A percentile compares a stretch with the other conserved stretches of the same genome.
Evolutionary conservation across 2,329 filamentous ascomycete genomes (phyloP).

Genomic region (Colletotrichum sp.): DNA sequence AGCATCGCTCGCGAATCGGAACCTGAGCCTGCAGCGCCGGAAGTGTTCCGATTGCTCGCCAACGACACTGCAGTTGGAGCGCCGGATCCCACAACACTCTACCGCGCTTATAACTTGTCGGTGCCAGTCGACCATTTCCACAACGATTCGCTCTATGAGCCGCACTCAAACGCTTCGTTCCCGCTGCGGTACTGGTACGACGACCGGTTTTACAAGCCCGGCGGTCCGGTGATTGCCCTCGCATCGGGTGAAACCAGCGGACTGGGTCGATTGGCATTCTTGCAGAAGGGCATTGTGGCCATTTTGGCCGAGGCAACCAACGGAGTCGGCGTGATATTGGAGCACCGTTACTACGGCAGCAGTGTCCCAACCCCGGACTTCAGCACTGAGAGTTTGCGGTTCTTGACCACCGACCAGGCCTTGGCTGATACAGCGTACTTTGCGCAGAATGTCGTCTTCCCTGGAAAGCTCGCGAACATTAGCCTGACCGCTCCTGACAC

Average conservation of each 20-base stretch:
- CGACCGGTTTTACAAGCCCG: conserved; percentile 73
- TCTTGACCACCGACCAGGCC: conserved; percentile 83
- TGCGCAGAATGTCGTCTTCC: conserved; percentile 73
- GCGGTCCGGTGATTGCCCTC: conserved; percentile 82
- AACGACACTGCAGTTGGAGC: not conserved
- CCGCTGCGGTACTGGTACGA: conserved; percentile 85
- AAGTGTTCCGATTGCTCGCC: not conserved
- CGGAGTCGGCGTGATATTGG: conserved; percentile 80
- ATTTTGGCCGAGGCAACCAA: conserved; percentile 73
- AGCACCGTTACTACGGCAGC: conserved; percentile 86
- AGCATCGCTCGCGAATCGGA: not conserved
- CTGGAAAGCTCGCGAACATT: conserved; percentile 65
- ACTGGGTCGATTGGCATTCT: conserved; percentile 65
- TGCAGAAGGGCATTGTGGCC: conserved; percentile 80
- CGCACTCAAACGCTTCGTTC: conserved; percentile 73
- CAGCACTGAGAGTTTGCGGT: conserved; percentile 72
- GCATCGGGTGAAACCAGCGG: conserved; percentile 74
- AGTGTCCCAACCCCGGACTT: conserved; percentile 74
- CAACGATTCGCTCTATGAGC: conserved; percentile 78
- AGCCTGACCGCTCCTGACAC: conserved; percentile 70
- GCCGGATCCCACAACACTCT: conserved; percentile 24
- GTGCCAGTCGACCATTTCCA: conserved; percentile 81
- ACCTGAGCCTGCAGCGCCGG: not conserved
- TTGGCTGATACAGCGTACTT: conserved; percentile 85
- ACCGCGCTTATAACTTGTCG: conserved; percentile 43